These are phyloP conservation scores for Fusarium oligoseptatum DNA, from an alignment of 2,329 filamentous ascomycete species.

Conservation along the genomic window DNA sequence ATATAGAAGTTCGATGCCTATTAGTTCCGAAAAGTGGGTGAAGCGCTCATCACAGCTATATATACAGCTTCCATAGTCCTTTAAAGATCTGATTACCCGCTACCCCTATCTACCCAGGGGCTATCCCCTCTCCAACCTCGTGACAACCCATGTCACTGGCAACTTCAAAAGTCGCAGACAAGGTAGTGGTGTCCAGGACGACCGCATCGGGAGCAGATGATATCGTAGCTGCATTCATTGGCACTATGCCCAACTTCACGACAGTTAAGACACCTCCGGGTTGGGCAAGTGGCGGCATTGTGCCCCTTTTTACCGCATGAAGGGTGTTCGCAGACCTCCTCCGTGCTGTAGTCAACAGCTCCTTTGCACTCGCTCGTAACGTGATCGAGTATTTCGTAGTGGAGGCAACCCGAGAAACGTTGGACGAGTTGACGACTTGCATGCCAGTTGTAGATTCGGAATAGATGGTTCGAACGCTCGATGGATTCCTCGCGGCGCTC, in stretches of 20 bases:
- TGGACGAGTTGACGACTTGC: neutral
- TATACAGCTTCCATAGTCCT: conserved; percentile 9
- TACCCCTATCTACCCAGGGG: conserved; percentile 7
- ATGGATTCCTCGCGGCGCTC: neutral
- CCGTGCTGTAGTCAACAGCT: too few species aligned
- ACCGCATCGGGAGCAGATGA: neutral
- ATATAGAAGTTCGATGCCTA: too few species aligned
- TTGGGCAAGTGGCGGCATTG: neutral
- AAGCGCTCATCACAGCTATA: neutral
- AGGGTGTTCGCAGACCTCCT: neutral
- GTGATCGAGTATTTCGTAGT: neutral
- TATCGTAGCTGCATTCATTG: neutral
- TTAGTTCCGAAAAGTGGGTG: too few species aligned
- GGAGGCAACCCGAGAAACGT: neutral
- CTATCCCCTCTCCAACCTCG: neutral
- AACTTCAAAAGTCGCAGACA: too few species aligned
- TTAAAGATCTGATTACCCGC: conserved; percentile 41
- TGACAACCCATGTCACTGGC: neutral
- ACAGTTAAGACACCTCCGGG: neutral
- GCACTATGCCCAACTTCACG: too few species aligned
- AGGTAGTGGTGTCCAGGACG: too few species aligned
- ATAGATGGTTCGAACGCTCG: neutral
- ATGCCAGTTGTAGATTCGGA: neutral
- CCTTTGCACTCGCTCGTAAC: neutral
- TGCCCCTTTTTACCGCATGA: neutral